phyloP scores from a whole-genome alignment of 768 basidiomycete genomes.

The Coprinopsis cinerea region DNA sequence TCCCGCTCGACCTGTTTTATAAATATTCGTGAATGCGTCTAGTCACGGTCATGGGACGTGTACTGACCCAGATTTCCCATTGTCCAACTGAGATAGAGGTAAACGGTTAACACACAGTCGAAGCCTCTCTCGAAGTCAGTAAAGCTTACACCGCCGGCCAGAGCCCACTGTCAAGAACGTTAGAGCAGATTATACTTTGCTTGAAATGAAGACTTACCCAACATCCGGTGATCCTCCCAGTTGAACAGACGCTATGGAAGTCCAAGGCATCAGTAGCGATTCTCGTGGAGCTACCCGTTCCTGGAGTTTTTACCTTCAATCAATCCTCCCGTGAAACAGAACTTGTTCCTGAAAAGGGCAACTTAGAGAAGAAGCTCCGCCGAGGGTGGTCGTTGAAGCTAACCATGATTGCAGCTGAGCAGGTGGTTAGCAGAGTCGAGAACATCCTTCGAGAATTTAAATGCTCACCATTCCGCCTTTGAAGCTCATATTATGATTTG shows the following conservation, averaged over 20 bases:
- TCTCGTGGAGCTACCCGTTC: too few species aligned
- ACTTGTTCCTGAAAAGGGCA: constrained; percentile 30
- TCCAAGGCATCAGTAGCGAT: background rate
- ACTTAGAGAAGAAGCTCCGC: too few species aligned
- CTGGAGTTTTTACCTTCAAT: constrained; percentile 42
- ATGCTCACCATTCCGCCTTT: constrained; percentile 62
- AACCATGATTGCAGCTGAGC: constrained; percentile 35
- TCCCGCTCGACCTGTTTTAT: constrained; percentile 50
- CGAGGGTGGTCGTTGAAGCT: background rate
- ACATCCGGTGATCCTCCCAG: constrained; percentile 27
- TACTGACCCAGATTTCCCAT: constrained; percentile 54
- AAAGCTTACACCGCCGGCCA: constrained; percentile 35
- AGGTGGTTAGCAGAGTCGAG: constrained; percentile 42
- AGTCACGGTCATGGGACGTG: too few species aligned
- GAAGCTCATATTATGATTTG: constrained; percentile 69
- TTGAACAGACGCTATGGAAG: constrained; percentile 21
- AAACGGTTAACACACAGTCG: background rate
- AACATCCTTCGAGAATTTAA: constrained; percentile 40
- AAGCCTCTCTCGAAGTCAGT: background rate
- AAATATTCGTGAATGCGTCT: too few species aligned
- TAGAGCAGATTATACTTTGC: background rate
- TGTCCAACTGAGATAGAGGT: constrained; percentile 26
- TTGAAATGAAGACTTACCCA: constrained; percentile 17
- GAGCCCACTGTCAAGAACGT: constrained; percentile 31
- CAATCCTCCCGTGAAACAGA: constrained; percentile 70